Base-by-base conservation (phyloP, 2,329 filamentous ascomycete genomes). In the Corniculantispora saksenae region DNA sequence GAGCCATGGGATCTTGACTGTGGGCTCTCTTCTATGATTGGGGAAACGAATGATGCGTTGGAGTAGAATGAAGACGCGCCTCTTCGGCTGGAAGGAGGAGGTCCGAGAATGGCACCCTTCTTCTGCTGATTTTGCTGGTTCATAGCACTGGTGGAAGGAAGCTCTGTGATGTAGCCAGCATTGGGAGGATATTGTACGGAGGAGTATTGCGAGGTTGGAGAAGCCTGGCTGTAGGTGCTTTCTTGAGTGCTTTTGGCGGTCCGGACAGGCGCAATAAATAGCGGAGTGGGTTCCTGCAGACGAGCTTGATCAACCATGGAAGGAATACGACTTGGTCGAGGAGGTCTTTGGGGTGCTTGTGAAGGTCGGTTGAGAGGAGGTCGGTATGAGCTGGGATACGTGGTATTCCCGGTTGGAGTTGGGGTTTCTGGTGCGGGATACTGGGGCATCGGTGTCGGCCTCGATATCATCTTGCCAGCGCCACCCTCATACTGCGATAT, bases 1-100 rank as follows among this genome's bases (percentile, higher is more conserved):
- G 91, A 92, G 32, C 82, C 82, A 72, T 87, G 84, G 0, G 87
- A 87, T 62, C 82, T 79, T 3, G 83, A 79, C 27, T 83, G 80
- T 0, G 85, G 82, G 67, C 83, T 86, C 72, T 93, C 91, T 74
- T 93, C 91, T 0, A 88, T 89, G 61, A 94, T 93, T 0, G 91
- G 90, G 0, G 91, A 91, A 29, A 93, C 89, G 66, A 84, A 89
- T 0, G 89, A 91, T 15, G 82, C 78, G 68, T 83, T 85, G 3
- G 89, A 90, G 70, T 90, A 89, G 66, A 88, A 89, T 0, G 87
- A 88, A 0, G 87, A 89, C 32, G 82, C 83, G 1, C 86, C 87
- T 69, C 87, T 80, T 70, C 87, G 81, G 3, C 86, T 81, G 15
- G 83, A 86, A 3, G 87, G 87, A 0, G 87, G 87, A 21, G 87